Base-by-base conservation (phyloP, 495 filamentous ascomycete species). In the Podospora australis region DNA sequence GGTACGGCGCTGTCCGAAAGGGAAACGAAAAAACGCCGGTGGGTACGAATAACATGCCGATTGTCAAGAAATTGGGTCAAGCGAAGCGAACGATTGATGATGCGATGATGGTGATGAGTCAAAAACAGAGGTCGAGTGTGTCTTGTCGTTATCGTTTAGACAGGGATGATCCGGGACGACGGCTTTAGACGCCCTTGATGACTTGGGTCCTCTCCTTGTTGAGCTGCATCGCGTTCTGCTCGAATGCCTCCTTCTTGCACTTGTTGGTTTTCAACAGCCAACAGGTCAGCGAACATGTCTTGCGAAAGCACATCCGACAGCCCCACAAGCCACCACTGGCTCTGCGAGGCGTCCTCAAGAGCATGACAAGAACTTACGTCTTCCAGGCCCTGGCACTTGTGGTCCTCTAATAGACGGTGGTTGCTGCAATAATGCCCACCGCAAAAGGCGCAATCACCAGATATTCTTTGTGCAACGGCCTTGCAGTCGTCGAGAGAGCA, bases 371-470 rank as follows among this genome's bases (percentile, higher is more conserved):
- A 53, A 75, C 78, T 73, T 70, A 81, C 78, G 70, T 96, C 84
- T 70, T 97, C 94, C 50, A 98, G 72, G n/a, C 90, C 90, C 49
- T 75, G 79, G 70, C 92, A 98, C 63, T 87, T 84, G 71, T 98
- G 92, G 51, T 88, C 84, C 70, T 98, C 92, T 39, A 97, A 67
- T 67, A 97, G 79, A 13, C 92, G 77, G 71, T 98, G 92, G 72
- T 87, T 90, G 44, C 84, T 87, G 71, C 92, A 98, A 73, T 86
- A 97, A 66, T 92, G 86, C 13, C 90, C 90, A 42, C 81, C 71
- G 74, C 92, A 98, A 70, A 97, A 97, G 44, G 80, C 84, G 73
- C 92, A 98, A 70, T 97, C 92, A 8, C 94, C 94, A 35, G 95
- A 86, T 62, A 97, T 96, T 46, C 86, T 80, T 65, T 94, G 88